These are phyloP conservation scores for Lepidopterella palustris DNA, from an alignment of 495 filamentous ascomycete species.

Conservation along the genomic window DNA sequence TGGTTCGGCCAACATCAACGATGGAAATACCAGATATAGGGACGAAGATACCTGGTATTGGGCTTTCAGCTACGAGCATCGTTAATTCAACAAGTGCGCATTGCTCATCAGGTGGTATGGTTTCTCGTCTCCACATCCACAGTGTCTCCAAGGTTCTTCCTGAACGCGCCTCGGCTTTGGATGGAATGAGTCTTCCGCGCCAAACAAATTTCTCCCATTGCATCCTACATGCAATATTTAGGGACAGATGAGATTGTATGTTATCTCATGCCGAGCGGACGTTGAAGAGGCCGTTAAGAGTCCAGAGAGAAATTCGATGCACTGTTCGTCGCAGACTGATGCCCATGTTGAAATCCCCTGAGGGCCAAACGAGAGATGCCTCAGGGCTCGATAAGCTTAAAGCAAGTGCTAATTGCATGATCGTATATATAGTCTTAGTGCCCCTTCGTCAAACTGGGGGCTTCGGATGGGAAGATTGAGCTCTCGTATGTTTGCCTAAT, in stretches of 20 bases:
- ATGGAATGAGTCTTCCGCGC: background rate
- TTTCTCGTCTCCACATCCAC: too few species aligned
- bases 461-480: background rate
- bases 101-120: too few species aligned
- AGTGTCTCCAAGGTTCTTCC: too few species aligned
- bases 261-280: background rate
- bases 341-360: slow-evolving; percentile 1
- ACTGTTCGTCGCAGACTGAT: slow-evolving; percentile 19
- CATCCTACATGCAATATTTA: background rate
- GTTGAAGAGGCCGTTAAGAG: background rate
- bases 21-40: too few species aligned
- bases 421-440: slow-evolving; percentile 11
- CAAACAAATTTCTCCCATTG: too few species aligned
- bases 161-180: too few species aligned
- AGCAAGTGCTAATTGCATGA: slow-evolving; percentile 13
- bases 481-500: slow-evolving; percentile 15
- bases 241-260: background rate
- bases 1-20: too few species aligned
- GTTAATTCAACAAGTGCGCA: too few species aligned
- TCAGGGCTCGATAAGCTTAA: slow-evolving; percentile 25
- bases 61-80: too few species aligned
- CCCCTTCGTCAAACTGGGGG: background rate
- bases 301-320: background rate
- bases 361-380: slow-evolving; percentile 17
- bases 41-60: too few species aligned